A percentile compares a stretch with the other conserved stretches of the same genome.
These are phyloP conservation scores for Talaromyces nanjingensis DNA, from an alignment of 495 filamentous ascomycete genomes.

Conservation along the genomic window DNA sequence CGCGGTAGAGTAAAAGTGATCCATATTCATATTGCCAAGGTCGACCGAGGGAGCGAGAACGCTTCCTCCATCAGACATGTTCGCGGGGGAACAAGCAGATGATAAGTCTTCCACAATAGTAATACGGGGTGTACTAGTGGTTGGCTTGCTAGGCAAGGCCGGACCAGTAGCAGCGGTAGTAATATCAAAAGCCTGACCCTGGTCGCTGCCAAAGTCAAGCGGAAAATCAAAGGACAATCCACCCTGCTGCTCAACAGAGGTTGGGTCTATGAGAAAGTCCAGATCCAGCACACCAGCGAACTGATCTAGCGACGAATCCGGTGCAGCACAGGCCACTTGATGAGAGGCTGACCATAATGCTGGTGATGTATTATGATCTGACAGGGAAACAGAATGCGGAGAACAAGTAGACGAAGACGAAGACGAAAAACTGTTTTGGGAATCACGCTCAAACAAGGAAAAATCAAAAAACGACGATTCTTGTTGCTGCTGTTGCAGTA, in stretches of 20 bases:
- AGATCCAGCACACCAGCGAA: constrained; percentile 1
- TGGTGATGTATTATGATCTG: neutral
- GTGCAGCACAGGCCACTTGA: neutral
- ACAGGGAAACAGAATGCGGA: neutral
- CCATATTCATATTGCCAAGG: constrained; percentile 4
- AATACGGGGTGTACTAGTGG: neutral
- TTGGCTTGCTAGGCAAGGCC: neutral
- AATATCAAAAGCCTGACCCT: neutral
- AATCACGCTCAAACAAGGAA: constrained; percentile 6
- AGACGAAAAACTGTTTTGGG: constrained; percentile 3
- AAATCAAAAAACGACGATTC: constrained; percentile 4
- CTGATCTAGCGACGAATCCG: constrained; percentile 4
- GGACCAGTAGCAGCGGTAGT: neutral
- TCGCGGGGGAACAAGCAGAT: neutral
- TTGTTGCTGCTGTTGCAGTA: constrained; percentile 3
- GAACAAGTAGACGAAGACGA: constrained; percentile 5
- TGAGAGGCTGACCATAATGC: constrained; percentile 3
- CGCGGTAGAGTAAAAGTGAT: constrained; percentile 1
- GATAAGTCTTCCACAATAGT: constrained; percentile 4
- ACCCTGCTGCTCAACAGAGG: neutral
- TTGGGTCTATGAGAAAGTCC: constrained; percentile 1
- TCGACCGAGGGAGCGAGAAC: neutral
- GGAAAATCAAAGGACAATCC: neutral
- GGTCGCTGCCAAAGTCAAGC: constrained; percentile 2
- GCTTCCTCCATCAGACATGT: constrained; percentile 2